Percentiles rank a stretch among this genome's conserved stretches.
phyloP scores from a whole-genome alignment of 75 land plant genomes.

The Sequoia sempervirens region DNA sequence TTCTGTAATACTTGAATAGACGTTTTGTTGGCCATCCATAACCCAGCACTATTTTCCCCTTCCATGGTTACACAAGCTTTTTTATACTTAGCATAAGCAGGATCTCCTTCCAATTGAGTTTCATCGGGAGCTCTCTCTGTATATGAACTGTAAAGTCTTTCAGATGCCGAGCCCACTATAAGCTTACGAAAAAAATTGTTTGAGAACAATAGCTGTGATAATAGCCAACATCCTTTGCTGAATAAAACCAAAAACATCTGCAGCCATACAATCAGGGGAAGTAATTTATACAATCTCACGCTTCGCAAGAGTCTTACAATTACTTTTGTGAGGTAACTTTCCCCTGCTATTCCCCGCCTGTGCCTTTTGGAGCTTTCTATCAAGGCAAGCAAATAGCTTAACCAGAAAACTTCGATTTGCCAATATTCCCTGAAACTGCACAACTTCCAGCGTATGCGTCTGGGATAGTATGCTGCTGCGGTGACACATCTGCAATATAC shows the following conservation, averaged over 20 bases:
- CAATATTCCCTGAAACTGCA: no score
- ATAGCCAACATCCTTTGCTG: background rate
- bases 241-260: background rate
- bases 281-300: no score
- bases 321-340: no score
- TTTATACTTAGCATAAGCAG: background rate
- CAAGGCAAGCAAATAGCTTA: no score
- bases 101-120: background rate
- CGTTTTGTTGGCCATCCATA: background rate
- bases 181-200: background rate
- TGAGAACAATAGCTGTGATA: background rate
- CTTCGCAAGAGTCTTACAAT: no score
- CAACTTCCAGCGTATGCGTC: no score
- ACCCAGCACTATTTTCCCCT: background rate
- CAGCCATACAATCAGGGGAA: no score
- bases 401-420: no score
- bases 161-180: background rate
- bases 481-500: no score
- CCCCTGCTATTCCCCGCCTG: no score
- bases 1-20: background rate
- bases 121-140: background rate
- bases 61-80: background rate
- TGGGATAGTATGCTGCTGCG: no score
- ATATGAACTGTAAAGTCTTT: background rate
- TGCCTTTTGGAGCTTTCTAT: no score